These are phyloP conservation scores for Hibiscus tridactylites DNA, from an alignment of 345 rosid species.

Conservation along the genomic window DNA sequence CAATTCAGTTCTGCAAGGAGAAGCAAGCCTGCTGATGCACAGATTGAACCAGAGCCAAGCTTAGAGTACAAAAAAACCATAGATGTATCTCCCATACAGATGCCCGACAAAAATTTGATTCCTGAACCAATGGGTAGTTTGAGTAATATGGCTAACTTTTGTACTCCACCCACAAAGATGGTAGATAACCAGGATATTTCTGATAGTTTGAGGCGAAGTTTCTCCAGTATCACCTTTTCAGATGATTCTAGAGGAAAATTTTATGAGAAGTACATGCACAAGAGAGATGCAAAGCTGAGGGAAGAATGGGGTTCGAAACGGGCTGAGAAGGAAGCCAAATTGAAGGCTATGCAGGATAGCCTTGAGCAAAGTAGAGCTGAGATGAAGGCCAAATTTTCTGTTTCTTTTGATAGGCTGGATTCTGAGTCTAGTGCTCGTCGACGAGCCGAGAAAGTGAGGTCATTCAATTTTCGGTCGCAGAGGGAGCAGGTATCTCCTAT, in stretches of 20 bases:
- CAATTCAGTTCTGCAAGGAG: slow-evolving; percentile 61
- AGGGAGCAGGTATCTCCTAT: slow-evolving; percentile 65
- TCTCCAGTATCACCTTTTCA: slow-evolving; percentile 47
- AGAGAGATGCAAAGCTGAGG: slow-evolving; percentile 77
- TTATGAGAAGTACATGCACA: slow-evolving; percentile 70
- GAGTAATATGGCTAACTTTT: slow-evolving; percentile 30
- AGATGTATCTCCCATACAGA: slow-evolving; percentile 33
- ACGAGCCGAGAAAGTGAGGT: slow-evolving; percentile 59
- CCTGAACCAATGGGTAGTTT: slow-evolving; percentile 28
- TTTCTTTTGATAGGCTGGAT: slow-evolving; percentile 32
- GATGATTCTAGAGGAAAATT: slow-evolving; percentile 78
- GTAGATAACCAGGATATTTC: slow-evolving; percentile 35
- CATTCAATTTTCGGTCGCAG: slow-evolving; percentile 44
- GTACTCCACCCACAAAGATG: slow-evolving; percentile 51
- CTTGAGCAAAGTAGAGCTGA: slow-evolving; percentile 74
- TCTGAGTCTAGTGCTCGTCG: slow-evolving; percentile 32
- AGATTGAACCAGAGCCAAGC: slow-evolving; percentile 36
- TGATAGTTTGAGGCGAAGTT: slow-evolving; percentile 39
- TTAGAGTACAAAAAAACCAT: slow-evolving; percentile 33
- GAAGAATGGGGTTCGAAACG: slow-evolving; percentile 69
- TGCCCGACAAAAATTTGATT: slow-evolving; percentile 32
- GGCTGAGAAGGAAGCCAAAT: slow-evolving; percentile 72
- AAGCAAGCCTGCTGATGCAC: slow-evolving; percentile 47
- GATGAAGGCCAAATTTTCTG: slow-evolving; percentile 60
- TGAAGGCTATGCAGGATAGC: slow-evolving; percentile 72